These are phyloP conservation scores for Paecilomyces variotii DNA, from an alignment of 2,329 filamentous ascomycete genomes.

Conservation along the genomic window DNA sequence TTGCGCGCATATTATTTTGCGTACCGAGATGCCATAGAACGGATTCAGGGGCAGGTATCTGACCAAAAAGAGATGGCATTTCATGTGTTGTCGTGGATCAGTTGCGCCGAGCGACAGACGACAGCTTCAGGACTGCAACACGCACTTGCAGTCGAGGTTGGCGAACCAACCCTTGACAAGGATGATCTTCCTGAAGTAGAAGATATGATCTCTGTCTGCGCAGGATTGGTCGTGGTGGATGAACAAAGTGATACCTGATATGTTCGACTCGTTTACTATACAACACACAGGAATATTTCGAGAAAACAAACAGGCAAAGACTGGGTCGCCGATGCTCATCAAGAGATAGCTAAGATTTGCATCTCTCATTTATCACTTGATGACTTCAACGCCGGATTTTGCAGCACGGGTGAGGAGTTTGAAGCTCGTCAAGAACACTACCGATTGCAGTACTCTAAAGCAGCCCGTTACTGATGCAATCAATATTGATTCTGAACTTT, in stretches of 20 bases:
- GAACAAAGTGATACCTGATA: constrained; percentile 5
- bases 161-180: constrained; percentile 14
- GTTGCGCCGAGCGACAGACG: constrained; percentile 27
- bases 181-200: constrained; percentile 11
- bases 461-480: too few relatives aligned
- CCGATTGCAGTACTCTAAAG: too few relatives aligned
- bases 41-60: constrained; percentile 33
- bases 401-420: too few relatives aligned
- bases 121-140: constrained; percentile 32
- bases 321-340: too few relatives aligned
- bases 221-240: constrained; percentile 14
- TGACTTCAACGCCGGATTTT: too few relatives aligned
- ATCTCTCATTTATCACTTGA: too few relatives aligned
- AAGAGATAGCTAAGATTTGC: too few relatives aligned
- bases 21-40: constrained; percentile 37
- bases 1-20: constrained; percentile 26
- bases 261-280: constrained; percentile 34
- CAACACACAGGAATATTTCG: constrained; percentile 39
- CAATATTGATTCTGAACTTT: too few relatives aligned
- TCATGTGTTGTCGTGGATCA: constrained; percentile 35
- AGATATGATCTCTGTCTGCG: constrained; percentile 10
- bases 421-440: too few relatives aligned
- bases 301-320: constrained; percentile 3
- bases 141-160: constrained; percentile 28
- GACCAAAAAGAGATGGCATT: constrained; percentile 30